Conservation (phyloP, 208 protist species). For the Crithidia brevicula region DNA sequence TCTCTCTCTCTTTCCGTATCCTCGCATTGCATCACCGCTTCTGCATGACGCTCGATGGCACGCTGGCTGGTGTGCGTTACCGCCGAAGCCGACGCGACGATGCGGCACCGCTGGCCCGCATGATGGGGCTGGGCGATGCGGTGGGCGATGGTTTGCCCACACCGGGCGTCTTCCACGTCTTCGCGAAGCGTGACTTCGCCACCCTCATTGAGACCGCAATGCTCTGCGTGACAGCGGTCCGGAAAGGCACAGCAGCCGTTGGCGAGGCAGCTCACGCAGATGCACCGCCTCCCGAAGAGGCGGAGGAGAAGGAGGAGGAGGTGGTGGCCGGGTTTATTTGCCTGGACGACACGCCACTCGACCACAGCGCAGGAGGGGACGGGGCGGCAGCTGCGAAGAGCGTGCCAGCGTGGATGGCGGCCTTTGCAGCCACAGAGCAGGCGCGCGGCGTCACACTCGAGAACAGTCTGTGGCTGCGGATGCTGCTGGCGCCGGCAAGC, state of each 20-base stretch:
- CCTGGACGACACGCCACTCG: slow-evolving; percentile 33
- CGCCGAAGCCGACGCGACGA: slow-evolving; percentile 58
- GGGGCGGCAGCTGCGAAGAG: too few species aligned
- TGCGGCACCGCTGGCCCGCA: slow-evolving; percentile 33
- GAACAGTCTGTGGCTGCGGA: slow-evolving; percentile 81
- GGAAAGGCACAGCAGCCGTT: slow-evolving; percentile 28
- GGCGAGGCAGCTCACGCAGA: not conserved
- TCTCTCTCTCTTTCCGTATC: too few species aligned
- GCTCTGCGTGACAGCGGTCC: slow-evolving; percentile 67
- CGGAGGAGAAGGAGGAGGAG: slow-evolving; percentile 27
- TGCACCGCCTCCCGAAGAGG: not conserved
- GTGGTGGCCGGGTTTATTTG: slow-evolving; percentile 58
- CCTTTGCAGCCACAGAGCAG: slow-evolving; percentile 5
- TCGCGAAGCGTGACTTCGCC: slow-evolving; percentile 43
- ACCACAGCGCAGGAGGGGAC: not conserved
- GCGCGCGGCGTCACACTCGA: slow-evolving; percentile 11
- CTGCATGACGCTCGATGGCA: slow-evolving; percentile 1
- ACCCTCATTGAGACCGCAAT: slow-evolving; percentile 70
- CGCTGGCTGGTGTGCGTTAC: slow-evolving; percentile 44
- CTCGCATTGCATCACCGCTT: not conserved
- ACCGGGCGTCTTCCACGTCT: slow-evolving; percentile 37
- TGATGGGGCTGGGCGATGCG: slow-evolving; percentile 46
- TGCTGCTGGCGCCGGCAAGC: slow-evolving; percentile 52
- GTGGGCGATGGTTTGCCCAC: slow-evolving; percentile 47
- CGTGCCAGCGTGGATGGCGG: not conserved